Conservation (phyloP, 1,284 basidiomycete species). For the Sutorius eximius region DNA sequence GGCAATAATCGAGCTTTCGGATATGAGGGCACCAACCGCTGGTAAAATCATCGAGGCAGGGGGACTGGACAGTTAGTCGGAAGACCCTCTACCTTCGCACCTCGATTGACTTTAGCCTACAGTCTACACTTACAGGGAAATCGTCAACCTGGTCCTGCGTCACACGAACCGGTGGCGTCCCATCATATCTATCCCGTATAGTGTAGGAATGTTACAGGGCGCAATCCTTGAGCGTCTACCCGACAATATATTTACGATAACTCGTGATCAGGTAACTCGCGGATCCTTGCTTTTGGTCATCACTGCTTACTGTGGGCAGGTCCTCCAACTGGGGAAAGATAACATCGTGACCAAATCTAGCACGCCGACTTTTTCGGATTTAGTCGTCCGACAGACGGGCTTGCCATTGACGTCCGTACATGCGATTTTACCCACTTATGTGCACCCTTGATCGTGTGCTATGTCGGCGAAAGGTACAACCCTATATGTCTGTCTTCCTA, state of each 20-base stretch:
- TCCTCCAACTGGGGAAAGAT: constrained; percentile 59
- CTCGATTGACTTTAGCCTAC: constrained; percentile 1
- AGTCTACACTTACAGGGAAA: constrained; percentile 66
- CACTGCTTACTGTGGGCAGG: constrained; percentile 35
- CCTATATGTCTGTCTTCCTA: not conserved
- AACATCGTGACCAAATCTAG: constrained; percentile 50
- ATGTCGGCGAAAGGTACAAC: not conserved
- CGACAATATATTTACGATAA: constrained; percentile 63
- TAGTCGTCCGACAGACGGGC: constrained; percentile 41
- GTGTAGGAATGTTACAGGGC: constrained; percentile 60
- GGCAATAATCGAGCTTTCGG: constrained; percentile 51
- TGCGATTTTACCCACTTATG: constrained; percentile 57
- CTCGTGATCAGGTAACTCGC: constrained; percentile 56
- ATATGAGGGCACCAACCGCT: constrained; percentile 41
- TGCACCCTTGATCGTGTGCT: not conserved
- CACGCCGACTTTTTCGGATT: constrained; percentile 43
- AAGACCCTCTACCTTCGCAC: not conserved
- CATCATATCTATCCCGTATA: constrained; percentile 62
- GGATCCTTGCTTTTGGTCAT: not conserved
- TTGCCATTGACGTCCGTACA: constrained; percentile 49
- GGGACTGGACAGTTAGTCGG: constrained; percentile 58
- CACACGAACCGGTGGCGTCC: constrained; percentile 52
- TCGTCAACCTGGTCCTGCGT: constrained; percentile 62
- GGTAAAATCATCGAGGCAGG: constrained; percentile 69
- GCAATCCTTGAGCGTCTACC: constrained; percentile 62